Conservation (phyloP, 2,329 filamentous ascomycete genomes). For the Apiospora hydei region DNA sequence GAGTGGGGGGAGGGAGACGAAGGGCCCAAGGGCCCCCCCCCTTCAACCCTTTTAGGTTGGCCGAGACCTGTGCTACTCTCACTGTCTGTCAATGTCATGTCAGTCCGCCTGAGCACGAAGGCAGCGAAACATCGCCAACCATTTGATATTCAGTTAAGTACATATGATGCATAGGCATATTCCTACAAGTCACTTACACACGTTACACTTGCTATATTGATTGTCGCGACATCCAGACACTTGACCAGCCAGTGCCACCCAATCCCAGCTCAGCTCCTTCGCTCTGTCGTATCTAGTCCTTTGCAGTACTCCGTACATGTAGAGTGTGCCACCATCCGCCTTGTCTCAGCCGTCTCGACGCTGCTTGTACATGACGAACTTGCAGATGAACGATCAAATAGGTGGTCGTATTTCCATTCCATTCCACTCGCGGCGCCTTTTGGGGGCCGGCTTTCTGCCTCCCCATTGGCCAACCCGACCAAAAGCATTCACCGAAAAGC, state of each 20-base stretch:
- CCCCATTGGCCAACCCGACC: neutral
- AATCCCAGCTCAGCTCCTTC: neutral
- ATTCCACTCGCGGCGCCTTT: neutral
- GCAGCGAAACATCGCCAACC: neutral
- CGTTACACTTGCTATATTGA: conserved; percentile 13
- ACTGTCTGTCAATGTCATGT: neutral
- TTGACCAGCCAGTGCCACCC: neutral
- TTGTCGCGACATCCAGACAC: neutral
- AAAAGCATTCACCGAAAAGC: neutral
- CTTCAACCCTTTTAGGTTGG: conserved; percentile 20
- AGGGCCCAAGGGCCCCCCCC: neutral
- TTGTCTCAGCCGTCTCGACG: conserved; percentile 12
- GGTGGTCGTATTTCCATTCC: conserved; percentile 4
- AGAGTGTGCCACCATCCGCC: conserved; percentile 14
- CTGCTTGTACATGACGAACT: conserved; percentile 1
- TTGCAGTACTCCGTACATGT: no score
- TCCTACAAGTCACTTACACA: neutral
- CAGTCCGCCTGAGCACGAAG: neutral
- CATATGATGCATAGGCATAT: neutral
- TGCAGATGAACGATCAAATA: neutral
- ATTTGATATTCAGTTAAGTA: neutral
- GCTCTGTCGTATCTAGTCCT: neutral
- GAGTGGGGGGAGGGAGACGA: neutral
- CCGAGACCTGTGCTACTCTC: conserved; percentile 2
- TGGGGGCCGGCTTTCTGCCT: neutral